phyloP scores from a whole-genome alignment of 192 early-diverging fungal genomes.

The Entomortierella parvispora region DNA sequence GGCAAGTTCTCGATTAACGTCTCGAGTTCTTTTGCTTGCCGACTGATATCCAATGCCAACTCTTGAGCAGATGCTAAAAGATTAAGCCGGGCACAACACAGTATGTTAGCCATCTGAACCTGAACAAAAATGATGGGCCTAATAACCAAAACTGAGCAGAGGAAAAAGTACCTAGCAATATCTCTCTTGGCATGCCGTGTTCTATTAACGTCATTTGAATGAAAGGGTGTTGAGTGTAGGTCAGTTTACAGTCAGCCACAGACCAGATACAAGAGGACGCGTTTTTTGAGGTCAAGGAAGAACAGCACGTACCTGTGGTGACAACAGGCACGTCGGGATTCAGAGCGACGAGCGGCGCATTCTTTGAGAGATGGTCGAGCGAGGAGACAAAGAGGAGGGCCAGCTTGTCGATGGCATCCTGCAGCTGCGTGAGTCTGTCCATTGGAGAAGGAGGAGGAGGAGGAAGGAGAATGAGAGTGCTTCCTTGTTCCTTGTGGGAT shows the following conservation, averaged over 20 bases:
- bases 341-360: constrained; percentile 42
- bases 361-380: constrained; percentile 61
- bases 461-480: not conserved
- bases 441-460: constrained; percentile 13
- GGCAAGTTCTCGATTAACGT: constrained; percentile 59
- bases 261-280: too few relatives aligned
- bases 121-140: not conserved
- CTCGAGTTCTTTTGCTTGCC: constrained; percentile 65
- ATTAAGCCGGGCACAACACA: not conserved
- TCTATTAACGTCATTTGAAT: constrained; percentile 12
- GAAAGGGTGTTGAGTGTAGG: not conserved
- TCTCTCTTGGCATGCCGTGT: constrained; percentile 57
- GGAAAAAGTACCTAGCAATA: constrained; percentile 53
- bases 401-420: constrained; percentile 66
- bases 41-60: constrained; percentile 59
- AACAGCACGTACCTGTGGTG: constrained; percentile 49
- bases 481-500: not conserved
- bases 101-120: not conserved
- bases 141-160: too few relatives aligned
- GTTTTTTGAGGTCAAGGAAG: too few relatives aligned
- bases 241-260: not conserved
- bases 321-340: constrained; percentile 57
- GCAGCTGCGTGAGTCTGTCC: constrained; percentile 66
- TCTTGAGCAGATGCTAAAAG: constrained; percentile 49
- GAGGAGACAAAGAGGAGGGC: constrained; percentile 64